These are phyloP conservation scores for Cercospora zeae-maydis DNA, from an alignment of 2,329 filamentous ascomycete species.

Conservation along the genomic window DNA sequence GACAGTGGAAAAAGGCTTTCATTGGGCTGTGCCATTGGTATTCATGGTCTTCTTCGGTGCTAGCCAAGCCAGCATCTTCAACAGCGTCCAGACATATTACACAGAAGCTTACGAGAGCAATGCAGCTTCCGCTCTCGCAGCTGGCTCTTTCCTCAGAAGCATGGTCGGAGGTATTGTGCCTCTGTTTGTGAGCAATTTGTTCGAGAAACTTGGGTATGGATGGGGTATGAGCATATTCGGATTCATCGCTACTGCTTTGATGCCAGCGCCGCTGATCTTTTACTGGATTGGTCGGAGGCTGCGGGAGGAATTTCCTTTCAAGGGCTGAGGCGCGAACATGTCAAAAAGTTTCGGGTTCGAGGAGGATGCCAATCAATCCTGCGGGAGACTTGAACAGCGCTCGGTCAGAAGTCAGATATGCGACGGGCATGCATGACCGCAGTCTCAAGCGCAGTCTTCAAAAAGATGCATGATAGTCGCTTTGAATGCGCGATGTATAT, in stretches of 20 bases:
- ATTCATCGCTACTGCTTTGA: slow-evolving; percentile 43
- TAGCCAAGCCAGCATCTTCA: slow-evolving; percentile 52
- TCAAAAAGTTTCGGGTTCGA: background rate
- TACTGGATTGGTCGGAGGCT: slow-evolving; percentile 46
- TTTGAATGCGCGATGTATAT: too few relatives aligned
- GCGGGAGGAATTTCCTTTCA: slow-evolving; percentile 42
- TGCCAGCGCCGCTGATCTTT: slow-evolving; percentile 49
- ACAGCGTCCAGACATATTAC: slow-evolving; percentile 53
- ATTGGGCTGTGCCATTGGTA: slow-evolving; percentile 42
- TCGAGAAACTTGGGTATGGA: slow-evolving; percentile 46
- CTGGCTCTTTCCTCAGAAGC: slow-evolving; percentile 46
- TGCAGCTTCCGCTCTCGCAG: slow-evolving; percentile 49
- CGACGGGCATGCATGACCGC: too few relatives aligned
- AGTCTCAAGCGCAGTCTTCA: background rate
- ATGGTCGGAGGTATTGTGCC: slow-evolving; percentile 47
- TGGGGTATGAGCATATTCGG: slow-evolving; percentile 49
- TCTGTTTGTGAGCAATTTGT: slow-evolving; percentile 42
- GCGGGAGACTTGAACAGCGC: too few relatives aligned
- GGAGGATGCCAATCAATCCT: background rate
- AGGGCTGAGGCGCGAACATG: slow-evolving; percentile 13
- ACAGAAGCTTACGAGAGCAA: slow-evolving; percentile 51
- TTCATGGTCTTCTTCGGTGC: slow-evolving; percentile 49
- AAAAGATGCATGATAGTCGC: background rate
- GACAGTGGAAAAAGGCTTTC: slow-evolving; percentile 40
- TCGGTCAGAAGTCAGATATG: too few relatives aligned